A percentile compares a stretch with the other conserved stretches of the same genome.
These are phyloP conservation scores for Asterella californica DNA, from an alignment of 225 moss, liverwort and hornwort species.

Conservation along the genomic window DNA sequence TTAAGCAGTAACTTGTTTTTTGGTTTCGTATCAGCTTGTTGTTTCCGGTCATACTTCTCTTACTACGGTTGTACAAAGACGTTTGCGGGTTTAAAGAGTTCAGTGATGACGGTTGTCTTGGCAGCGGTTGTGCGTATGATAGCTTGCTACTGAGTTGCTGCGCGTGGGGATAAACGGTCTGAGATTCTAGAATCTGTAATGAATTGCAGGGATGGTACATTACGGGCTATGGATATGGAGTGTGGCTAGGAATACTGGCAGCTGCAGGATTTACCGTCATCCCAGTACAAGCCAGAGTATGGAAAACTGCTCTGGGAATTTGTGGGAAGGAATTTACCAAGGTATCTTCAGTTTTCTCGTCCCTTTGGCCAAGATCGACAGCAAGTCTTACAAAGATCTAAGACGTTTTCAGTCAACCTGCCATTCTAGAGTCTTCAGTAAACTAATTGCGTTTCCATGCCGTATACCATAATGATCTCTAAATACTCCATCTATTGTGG, in stretches of 20 bases:
- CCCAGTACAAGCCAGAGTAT: conserved; percentile 76
- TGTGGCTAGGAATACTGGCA: conserved; percentile 88
- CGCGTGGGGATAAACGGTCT: background rate
- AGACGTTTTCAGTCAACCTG: background rate
- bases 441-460: background rate
- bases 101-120: too few relatives aligned
- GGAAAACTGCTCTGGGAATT: conserved; percentile 87
- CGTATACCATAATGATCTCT: background rate
- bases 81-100: too few relatives aligned
- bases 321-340: conserved; percentile 77
- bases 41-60: background rate
- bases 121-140: too few relatives aligned
- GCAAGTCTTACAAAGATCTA: background rate
- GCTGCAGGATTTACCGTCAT: conserved; percentile 85
- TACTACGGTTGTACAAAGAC: background rate
- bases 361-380: too few relatives aligned
- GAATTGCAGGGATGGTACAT: conserved; percentile 89
- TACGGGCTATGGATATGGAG: conserved; percentile 88
- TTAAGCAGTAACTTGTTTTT: background rate
- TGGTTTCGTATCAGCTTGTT: background rate
- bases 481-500: background rate
- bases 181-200: background rate
- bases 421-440: background rate
- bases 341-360: conserved; percentile 30
- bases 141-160: background rate